phyloP scores from a whole-genome alignment of 345 rosid genomes.

The Eucalyptus sideroxylon region DNA sequence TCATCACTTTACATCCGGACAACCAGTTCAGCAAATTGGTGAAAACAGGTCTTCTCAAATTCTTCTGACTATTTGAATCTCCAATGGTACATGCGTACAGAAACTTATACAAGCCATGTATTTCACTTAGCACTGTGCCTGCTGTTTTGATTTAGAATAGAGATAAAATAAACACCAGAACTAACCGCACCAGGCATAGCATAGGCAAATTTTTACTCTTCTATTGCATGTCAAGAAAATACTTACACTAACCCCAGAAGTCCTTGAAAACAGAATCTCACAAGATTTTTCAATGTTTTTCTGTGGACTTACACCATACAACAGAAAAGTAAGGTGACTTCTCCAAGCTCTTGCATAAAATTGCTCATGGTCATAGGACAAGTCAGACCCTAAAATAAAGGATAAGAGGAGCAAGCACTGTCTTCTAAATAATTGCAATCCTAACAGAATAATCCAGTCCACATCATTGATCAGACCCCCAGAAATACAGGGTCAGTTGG shows the following conservation, averaged over 20 bases:
- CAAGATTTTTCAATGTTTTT: not conserved
- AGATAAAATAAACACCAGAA: not conserved
- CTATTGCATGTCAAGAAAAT: not conserved
- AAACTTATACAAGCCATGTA: not conserved
- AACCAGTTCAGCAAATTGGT: not conserved
- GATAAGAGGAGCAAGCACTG: not conserved
- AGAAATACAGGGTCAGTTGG: not conserved
- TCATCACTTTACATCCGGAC: not conserved
- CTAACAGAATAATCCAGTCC: not conserved
- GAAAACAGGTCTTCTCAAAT: not conserved
- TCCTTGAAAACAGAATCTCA: not conserved
- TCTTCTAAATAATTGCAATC: not conserved
- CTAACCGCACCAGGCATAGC: not conserved
- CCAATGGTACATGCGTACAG: not conserved
- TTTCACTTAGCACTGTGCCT: not conserved
- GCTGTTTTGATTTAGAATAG: not conserved
- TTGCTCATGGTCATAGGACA: not conserved
- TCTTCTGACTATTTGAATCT: not conserved
- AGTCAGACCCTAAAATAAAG: not conserved
- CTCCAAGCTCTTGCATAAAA: not conserved
- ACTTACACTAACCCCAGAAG: not conserved
- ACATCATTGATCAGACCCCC: not conserved
- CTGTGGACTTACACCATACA: not conserved
- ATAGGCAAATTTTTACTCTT: not conserved
- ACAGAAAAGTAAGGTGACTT: not conserved